Evolutionary conservation across 1,139 yeast species (phyloP), one percentile per base, ranked within the genome.

Genomic region (Spathaspora sp.): DNA sequence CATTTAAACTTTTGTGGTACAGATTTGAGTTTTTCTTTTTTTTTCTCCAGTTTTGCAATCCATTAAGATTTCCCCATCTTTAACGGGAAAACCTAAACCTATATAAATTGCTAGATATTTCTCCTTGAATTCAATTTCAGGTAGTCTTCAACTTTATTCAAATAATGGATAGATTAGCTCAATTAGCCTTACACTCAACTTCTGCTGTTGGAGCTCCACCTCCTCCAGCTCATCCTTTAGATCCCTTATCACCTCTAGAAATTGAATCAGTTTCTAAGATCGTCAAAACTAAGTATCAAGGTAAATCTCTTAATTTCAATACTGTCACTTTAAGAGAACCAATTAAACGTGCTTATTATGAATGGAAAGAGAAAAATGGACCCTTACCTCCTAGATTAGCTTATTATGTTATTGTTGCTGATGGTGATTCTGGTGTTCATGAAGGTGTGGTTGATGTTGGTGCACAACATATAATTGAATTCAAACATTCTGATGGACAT

Each of bases 301-400:
- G 80, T 27, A 72, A 71, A 54, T 54, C 59, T 9, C 66, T 84
- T 50, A 61, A 73, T 38, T 86, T 85, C 74, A 86, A 86, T 65
- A 83, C 89, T 27, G 73, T 86, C 53, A 81, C 90, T 24, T 70
- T 86, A 49, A 76, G 80, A 59, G 95, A 86, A 67, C 93, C 93
- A 47, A 67, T 81, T 49, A 86, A 85, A 66, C 70, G 68, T 47
- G 80, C 78, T 7, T 82, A 75, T 65, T 74, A 81, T 52, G 76
- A 71, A 33, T 86, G 91, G 91, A 81, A 79, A 55, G 88, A 83
- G 51, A 61, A 72, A 42, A 72, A 69, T 44, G 84, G 84, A n/a
- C 77, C 86, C 9, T 51, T 70, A 31, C 89, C 89, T 29, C 83
- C 86, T 46, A 75, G 93, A 63, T 68, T 82, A 55, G 89, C 86